Conservation (phyloP, 176 grass and related monocot species). For the Metroxylon sagu region DNA sequence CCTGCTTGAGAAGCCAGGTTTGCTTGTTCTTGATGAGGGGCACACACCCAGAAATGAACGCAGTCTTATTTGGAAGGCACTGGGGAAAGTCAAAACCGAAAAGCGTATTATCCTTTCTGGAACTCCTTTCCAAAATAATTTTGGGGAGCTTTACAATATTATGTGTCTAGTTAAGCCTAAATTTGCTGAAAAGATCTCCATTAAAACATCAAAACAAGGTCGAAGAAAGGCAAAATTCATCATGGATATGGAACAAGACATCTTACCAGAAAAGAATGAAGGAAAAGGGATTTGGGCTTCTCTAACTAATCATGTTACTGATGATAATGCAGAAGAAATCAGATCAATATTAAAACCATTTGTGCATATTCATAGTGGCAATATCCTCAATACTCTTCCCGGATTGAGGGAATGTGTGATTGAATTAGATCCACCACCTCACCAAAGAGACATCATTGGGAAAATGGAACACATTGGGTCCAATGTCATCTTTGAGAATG, state of each 20-base stretch:
- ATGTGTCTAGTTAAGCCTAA: constrained; percentile 52
- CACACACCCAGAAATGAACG: constrained; percentile 68
- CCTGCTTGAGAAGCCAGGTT: constrained; percentile 44
- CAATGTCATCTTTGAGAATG: constrained; percentile 22
- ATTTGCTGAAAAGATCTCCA: constrained; percentile 72
- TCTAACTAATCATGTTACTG: constrained; percentile 42
- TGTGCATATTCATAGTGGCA: constrained; percentile 64
- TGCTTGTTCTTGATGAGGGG: constrained; percentile 78
- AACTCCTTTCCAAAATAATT: constrained; percentile 81
- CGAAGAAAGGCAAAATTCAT: constrained; percentile 27
- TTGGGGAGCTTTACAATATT: constrained; percentile 61
- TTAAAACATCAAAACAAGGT: constrained; percentile 26
- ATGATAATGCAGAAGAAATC: constrained; percentile 34
- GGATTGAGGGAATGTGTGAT: constrained; percentile 66
- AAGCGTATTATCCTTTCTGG: constrained; percentile 70
- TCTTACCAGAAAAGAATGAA: constrained; percentile 31
- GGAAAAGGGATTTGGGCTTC: constrained; percentile 44
- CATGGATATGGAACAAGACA: constrained; percentile 33
- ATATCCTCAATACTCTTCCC: constrained; percentile 60
- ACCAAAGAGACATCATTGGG: constrained; percentile 44
- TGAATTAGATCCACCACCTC: constrained; percentile 47
- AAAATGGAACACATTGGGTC: constrained; percentile 44
- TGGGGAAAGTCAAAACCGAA: constrained; percentile 37
- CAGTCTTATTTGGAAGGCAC: constrained; percentile 43
- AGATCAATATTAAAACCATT: constrained; percentile 35